Base-by-base conservation (phyloP, 345 rosid genomes). In the Eucalyptus marginata region DNA sequence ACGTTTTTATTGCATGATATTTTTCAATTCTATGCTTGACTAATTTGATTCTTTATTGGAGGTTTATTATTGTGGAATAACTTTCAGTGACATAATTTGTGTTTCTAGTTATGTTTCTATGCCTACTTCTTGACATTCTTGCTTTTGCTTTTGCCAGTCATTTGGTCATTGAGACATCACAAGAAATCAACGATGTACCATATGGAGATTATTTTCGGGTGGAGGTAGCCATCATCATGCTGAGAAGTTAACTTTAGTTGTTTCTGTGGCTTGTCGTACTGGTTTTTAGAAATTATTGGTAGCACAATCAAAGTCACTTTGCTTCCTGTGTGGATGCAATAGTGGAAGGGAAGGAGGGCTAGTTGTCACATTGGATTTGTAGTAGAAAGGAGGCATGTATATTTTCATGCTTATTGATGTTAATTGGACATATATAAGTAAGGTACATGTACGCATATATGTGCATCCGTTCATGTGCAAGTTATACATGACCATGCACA, bases 191-290 rank as follows among this genome's bases (percentile, higher is more conserved):
- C 76, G 98, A 98, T 47, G 98, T 97, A 49, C 98, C 97, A 68
- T 96, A 93, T 90, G 99, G 95, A 90, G 99, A 98, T 94, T 94
- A 95, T 91, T 98, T 98, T 90, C 92, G 90, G 3, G 98, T 98
- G 64, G 95, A 98, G 99, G 99, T 98, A 97, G 47, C 87, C n/a
- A 66, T 86, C 90, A 40, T 79, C 14, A 40, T 76, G 83, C 83
- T 76, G 47, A 20, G 27, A 86, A 76, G 14, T 71, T 40, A 86
- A 59, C 31, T 36, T 51, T 86, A 11, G 68, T 36, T 86, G 18
- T 13, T 18, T 33, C n/a, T 36, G 83, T 20, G 47, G 83, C 47
- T 76, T 76, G 7, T 76, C 1, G 3, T 40, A 20, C 83, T 76
- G 83, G 27, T 76, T 76, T 20, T 76, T 76, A 36, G 47, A 76